Percentiles rank a stretch among this genome's conserved stretches.
Conservation (phyloP, 139 green algal genomes). For the Desmodesmus armatus region DNA sequence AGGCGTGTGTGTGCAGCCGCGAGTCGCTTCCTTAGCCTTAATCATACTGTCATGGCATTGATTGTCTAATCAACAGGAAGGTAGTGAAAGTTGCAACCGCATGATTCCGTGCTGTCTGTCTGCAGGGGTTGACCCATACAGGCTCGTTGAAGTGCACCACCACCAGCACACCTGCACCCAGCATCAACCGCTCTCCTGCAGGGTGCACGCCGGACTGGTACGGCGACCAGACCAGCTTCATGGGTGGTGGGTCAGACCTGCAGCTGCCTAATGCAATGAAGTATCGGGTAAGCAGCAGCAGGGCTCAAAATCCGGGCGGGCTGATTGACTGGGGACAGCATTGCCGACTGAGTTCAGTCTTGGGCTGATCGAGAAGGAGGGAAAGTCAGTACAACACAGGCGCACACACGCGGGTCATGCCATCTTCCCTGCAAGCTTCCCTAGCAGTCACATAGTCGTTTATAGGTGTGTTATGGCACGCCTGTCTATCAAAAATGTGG, state of each 20-base stretch:
- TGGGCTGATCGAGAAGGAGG: neutral
- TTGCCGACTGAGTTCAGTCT: neutral
- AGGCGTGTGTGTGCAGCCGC: too few species aligned
- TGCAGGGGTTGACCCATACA: neutral
- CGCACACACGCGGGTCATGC: neutral
- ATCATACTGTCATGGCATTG: too few species aligned
- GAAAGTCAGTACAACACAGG: neutral
- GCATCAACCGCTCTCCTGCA: neutral
- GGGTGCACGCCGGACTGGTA: constrained; percentile 21
- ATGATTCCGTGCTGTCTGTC: neutral
- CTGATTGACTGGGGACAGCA: neutral
- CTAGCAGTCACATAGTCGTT: neutral
- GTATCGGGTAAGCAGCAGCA: constrained; percentile 33
- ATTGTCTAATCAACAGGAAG: too few species aligned
- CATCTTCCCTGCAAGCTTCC: neutral
- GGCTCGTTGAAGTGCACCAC: neutral
- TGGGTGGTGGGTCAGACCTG: neutral
- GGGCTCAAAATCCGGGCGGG: too few species aligned
- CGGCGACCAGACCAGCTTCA: constrained; percentile 21
- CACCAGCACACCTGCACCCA: too few species aligned
- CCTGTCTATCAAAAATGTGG: too few species aligned
- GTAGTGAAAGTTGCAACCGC: too few species aligned
- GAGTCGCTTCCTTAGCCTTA: too few species aligned
- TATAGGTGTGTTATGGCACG: neutral
- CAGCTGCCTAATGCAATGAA: constrained; percentile 10